Evolutionary conservation across 345 rosid species (phyloP).

Genomic region (Microthlaspi erraticum): DNA sequence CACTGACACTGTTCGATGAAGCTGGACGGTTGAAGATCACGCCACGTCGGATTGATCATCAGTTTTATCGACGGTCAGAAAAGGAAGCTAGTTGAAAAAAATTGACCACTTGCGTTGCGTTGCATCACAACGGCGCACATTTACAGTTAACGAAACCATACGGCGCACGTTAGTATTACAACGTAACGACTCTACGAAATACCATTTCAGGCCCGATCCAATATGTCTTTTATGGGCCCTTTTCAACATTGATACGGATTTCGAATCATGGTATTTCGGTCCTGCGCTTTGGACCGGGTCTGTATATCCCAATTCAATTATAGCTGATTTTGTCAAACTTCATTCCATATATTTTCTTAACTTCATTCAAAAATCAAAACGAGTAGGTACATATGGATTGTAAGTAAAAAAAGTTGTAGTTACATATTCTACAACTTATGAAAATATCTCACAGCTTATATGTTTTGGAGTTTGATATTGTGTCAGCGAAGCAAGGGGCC

Average conservation of each 20-base stretch:
- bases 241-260: too few relatives aligned
- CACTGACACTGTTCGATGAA: not conserved
- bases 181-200: not conserved
- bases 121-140: not conserved
- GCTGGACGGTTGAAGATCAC: not conserved
- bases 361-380: not conserved
- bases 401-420: not conserved
- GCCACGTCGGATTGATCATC: not conserved
- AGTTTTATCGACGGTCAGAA: slow-evolving; percentile 21
- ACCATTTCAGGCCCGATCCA: not conserved
- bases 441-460: not conserved
- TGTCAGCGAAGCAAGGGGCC: not conserved
- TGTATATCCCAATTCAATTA: too few relatives aligned
- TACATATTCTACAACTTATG: not conserved
- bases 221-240: too few relatives aligned
- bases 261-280: too few relatives aligned
- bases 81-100: not conserved
- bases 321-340: not conserved
- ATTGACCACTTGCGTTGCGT: slow-evolving; percentile 10
- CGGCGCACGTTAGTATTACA: too few relatives aligned
- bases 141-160: not conserved
- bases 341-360: not conserved
- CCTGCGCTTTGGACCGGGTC: too few relatives aligned
- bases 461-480: not conserved
- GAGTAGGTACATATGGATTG: not conserved